These are phyloP conservation scores for Colletotrichum paranaense DNA, from an alignment of 2,329 filamentous ascomycete species.

Conservation along the genomic window DNA sequence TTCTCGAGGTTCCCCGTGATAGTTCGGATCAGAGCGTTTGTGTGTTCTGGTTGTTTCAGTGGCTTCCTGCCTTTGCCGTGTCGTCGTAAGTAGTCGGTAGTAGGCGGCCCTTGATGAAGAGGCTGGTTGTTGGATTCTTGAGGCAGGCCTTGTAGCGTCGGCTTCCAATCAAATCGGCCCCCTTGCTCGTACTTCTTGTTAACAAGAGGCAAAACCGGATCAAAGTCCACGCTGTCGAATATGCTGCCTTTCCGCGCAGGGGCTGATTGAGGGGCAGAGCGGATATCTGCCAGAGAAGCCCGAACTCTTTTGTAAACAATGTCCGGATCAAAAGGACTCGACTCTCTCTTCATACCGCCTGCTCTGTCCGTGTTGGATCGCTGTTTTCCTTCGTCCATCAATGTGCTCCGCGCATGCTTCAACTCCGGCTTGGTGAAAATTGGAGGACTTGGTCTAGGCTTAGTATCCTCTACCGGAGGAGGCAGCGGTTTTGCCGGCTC, in stretches of 20 bases:
- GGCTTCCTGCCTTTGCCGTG: constrained; percentile 55
- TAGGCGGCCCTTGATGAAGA: constrained; percentile 51
- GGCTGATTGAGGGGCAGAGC: constrained; percentile 36
- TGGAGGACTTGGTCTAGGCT: constrained; percentile 35
- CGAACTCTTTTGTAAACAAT: constrained; percentile 69
- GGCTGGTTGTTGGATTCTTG: constrained; percentile 43
- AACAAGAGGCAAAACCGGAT: constrained; percentile 62
- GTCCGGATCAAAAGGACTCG: constrained; percentile 68
- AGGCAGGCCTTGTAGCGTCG: constrained; percentile 42
- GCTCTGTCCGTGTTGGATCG: constrained; percentile 37
- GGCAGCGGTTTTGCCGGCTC: constrained; percentile 36
- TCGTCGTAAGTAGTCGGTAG: constrained; percentile 60
- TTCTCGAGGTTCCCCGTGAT: constrained; percentile 48
- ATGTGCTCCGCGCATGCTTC: constrained; percentile 66
- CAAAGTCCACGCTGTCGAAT: constrained; percentile 67
- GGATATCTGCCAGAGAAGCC: constrained; percentile 53
- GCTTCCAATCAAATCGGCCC: constrained; percentile 62
- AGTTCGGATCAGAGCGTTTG: constrained; percentile 49
- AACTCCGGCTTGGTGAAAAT: constrained; percentile 70
- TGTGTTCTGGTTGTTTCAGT: constrained; percentile 40
- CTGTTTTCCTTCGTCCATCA: constrained; percentile 54
- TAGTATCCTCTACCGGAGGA: constrained; percentile 27
- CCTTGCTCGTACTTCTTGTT: constrained; percentile 70
- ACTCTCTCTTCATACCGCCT: constrained; percentile 57
- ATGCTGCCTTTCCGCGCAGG: constrained; percentile 55